Conservation (phyloP, 768 basidiomycete species). For the Gloeophyllum trabeum region DNA sequence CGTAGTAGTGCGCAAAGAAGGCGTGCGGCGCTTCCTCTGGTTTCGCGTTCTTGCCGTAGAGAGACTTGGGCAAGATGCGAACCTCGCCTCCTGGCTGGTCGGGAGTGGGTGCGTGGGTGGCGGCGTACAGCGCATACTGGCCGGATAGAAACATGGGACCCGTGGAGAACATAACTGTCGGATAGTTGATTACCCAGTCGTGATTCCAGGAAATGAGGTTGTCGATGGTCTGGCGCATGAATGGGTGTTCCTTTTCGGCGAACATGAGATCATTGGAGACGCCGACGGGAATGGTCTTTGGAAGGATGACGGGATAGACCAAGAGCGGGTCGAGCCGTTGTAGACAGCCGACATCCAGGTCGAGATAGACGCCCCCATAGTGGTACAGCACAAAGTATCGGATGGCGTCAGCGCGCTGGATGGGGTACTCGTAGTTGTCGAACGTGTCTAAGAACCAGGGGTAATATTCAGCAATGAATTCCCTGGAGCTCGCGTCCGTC, state of each 20-base stretch:
- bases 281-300: slow-evolving; percentile 94
- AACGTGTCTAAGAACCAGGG: slow-evolving; percentile 91
- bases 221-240: slow-evolving; percentile 89
- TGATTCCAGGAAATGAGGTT: slow-evolving; percentile 88
- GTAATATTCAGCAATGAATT: slow-evolving; percentile 83
- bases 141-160: slow-evolving; percentile 98
- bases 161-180: slow-evolving; percentile 99
- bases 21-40: slow-evolving; percentile 75
- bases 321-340: slow-evolving; percentile 81
- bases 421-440: slow-evolving; percentile 82
- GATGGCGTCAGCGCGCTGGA: slow-evolving; percentile 94
- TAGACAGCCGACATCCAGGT: slow-evolving; percentile 92
- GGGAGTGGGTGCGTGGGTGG: slow-evolving; percentile 47
- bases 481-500: slow-evolving; percentile 86
- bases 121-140: slow-evolving; percentile 81
- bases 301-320: slow-evolving; percentile 78
- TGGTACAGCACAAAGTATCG: slow-evolving; percentile 96
- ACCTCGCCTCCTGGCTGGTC: slow-evolving; percentile 54
- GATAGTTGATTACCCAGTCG: slow-evolving; percentile 91
- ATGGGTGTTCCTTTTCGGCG: slow-evolving; percentile 71
- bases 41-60: slow-evolving; percentile 96
- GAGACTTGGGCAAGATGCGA: slow-evolving; percentile 85
- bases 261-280: slow-evolving; percentile 98
- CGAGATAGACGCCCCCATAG: slow-evolving; percentile 92
- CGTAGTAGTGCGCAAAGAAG: slow-evolving; percentile 97